Evolutionary conservation across 2,329 filamentous ascomycete genomes (phyloP).

Genomic region (Penicillium sp.): DNA sequence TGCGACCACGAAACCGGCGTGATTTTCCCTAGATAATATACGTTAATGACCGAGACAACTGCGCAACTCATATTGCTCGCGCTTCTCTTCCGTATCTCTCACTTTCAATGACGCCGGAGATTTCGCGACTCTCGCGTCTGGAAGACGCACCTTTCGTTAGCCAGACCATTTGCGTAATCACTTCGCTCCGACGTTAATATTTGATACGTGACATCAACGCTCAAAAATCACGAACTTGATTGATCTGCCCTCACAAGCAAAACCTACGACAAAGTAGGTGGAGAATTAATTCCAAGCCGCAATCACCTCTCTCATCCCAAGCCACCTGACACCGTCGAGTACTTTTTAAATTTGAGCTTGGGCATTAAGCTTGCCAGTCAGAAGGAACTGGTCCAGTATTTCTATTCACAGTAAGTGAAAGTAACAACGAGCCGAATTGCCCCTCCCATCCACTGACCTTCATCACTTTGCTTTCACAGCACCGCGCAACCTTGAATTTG

Average conservation of each 20-base stretch:
- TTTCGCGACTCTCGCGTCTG: constrained; percentile 14
- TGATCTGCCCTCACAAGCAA: background rate
- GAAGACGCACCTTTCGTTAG: constrained; percentile 15
- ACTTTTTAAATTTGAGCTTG: background rate
- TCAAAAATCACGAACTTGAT: background rate
- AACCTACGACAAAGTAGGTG: background rate
- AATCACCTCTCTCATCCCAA: background rate
- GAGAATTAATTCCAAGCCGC: background rate
- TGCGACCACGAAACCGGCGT: constrained; percentile 3
- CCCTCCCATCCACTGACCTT: background rate
- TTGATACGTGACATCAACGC: background rate
- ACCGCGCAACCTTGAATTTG: constrained; percentile 1
- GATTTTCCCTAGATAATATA: background rate
- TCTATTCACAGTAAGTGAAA: background rate
- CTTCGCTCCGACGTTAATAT: constrained; percentile 7
- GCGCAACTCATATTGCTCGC: background rate
- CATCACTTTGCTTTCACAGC: constrained; percentile 2
- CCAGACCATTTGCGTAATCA: constrained; percentile 8
- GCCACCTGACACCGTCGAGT: background rate
- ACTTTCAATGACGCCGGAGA: constrained; percentile 16
- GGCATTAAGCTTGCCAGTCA: background rate
- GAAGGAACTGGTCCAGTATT: background rate
- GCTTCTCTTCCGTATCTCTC: background rate
- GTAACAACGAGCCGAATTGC: background rate
- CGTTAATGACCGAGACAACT: background rate